Evolutionary conservation across 2,329 filamentous ascomycete genomes (phyloP).

Genomic region (Stachybotrys chartarum): DNA sequence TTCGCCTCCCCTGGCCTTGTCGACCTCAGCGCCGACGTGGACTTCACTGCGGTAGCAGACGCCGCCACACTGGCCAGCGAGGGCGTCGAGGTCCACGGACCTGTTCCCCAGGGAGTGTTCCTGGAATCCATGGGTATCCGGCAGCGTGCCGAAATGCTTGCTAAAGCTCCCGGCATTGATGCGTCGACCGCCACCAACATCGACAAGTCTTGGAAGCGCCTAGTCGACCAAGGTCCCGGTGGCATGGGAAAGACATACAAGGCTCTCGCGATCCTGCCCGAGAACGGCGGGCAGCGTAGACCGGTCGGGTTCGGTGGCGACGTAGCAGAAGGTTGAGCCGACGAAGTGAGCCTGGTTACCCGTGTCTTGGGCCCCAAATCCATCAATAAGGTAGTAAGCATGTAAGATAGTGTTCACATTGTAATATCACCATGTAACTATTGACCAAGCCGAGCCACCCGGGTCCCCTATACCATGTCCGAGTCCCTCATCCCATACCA

Average conservation of each 20-base stretch:
- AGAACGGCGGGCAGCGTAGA: slow-evolving; percentile 63
- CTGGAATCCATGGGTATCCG: slow-evolving; percentile 74
- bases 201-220: slow-evolving; percentile 67
- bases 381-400: no score
- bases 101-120: slow-evolving; percentile 78
- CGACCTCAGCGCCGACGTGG: slow-evolving; percentile 87
- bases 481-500: no score
- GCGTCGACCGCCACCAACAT: slow-evolving; percentile 47
- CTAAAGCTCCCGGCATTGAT: slow-evolving; percentile 33
- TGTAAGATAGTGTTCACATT: no score
- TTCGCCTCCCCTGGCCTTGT: slow-evolving; percentile 75
- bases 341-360: no score
- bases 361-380: no score
- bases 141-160: slow-evolving; percentile 65
- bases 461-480: no score
- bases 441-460: no score
- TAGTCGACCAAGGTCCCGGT: slow-evolving; percentile 73
- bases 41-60: slow-evolving; percentile 83
- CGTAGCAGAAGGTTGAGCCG: slow-evolving; percentile 20
- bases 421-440: no score
- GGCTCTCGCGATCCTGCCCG: slow-evolving; percentile 81
- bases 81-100: slow-evolving; percentile 86
- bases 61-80: slow-evolving; percentile 67
- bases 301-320: slow-evolving; percentile 91
- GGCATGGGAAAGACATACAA: slow-evolving; percentile 97